These are phyloP conservation scores for Labyrinthula sp. DNA, from an alignment of 352 stramenopile species.

Conservation along the genomic window DNA sequence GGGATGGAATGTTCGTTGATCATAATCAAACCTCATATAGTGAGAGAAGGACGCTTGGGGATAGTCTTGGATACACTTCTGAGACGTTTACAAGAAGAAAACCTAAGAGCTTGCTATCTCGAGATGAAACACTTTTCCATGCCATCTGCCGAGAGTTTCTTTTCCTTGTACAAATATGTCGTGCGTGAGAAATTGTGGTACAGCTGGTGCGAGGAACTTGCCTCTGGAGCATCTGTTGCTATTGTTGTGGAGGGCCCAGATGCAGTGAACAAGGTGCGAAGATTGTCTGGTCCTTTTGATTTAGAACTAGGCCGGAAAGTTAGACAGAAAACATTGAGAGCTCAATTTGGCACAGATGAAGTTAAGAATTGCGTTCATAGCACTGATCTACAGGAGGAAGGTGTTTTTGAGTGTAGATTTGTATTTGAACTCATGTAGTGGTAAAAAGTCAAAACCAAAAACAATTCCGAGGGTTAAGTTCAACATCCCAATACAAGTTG, in stretches of 20 bases:
- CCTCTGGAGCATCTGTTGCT: constrained; percentile 56
- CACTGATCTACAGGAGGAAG: constrained; percentile 53
- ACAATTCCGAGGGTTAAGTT: too few relatives aligned
- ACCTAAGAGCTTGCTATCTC: too few relatives aligned
- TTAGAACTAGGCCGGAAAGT: constrained; percentile 74
- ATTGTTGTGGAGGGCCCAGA: constrained; percentile 57
- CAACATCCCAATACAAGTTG: too few relatives aligned
- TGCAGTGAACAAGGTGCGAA: constrained; percentile 48
- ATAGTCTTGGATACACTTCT: too few relatives aligned
- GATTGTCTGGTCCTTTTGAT: constrained; percentile 62
- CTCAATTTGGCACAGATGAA: constrained; percentile 56
- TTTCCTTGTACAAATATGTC: constrained; percentile 67
- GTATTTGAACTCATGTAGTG: constrained; percentile 41
- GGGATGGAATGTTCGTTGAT: constrained; percentile 76
- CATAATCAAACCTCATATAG: constrained; percentile 67
- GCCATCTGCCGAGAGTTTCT: constrained; percentile 63
- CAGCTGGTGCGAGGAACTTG: constrained; percentile 63
- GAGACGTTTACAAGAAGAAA: too few relatives aligned
- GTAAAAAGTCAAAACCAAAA: background rate
- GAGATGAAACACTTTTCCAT: too few relatives aligned
- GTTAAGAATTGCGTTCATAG: constrained; percentile 61
- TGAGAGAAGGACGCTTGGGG: constrained; percentile 54
- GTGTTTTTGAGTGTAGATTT: constrained; percentile 50
- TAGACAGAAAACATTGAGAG: constrained; percentile 57
- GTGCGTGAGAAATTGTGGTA: constrained; percentile 55